A percentile compares a stretch with the other conserved stretches of the same genome.
Evolutionary conservation across 2,329 filamentous ascomycete species (phyloP).

Genomic region (Neonectria hederae): DNA sequence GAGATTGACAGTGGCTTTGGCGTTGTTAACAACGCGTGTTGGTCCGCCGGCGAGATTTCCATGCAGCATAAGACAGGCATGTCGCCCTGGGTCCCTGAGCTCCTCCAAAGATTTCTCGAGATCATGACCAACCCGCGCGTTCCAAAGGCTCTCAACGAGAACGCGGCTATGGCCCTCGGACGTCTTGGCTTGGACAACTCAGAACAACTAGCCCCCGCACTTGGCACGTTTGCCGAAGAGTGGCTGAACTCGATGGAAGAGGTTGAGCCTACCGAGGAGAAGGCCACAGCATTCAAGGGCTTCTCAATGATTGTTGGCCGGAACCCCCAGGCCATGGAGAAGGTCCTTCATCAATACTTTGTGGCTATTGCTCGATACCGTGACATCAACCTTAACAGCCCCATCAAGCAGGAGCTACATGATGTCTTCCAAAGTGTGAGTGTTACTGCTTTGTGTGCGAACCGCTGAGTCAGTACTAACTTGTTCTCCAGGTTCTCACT

Average conservation of each 20-base stretch:
- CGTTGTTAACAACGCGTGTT: slow-evolving; percentile 98
- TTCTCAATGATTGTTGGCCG: slow-evolving; percentile 85
- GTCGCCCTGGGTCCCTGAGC: slow-evolving; percentile 77
- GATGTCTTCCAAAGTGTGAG: slow-evolving; percentile 81
- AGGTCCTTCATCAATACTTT: slow-evolving; percentile 83
- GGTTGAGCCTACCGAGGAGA: slow-evolving; percentile 90
- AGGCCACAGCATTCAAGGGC: slow-evolving; percentile 90
- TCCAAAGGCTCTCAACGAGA: slow-evolving; percentile 88
- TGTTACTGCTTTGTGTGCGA: slow-evolving; percentile 5
- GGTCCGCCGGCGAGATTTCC: slow-evolving; percentile 93
- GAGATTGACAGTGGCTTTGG: slow-evolving; percentile 87
- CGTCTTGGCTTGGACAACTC: slow-evolving; percentile 84
- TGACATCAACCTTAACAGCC: slow-evolving; percentile 67
- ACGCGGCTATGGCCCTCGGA: slow-evolving; percentile 92
- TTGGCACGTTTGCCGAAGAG: slow-evolving; percentile 81
- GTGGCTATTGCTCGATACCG: slow-evolving; percentile 82
- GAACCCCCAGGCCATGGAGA: slow-evolving; percentile 94
- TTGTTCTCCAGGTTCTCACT: slow-evolving; percentile 55
- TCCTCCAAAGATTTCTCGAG: slow-evolving; percentile 80
- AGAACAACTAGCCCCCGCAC: slow-evolving; percentile 78
- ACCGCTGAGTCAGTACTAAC: slow-evolving; percentile 13
- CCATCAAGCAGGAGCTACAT: slow-evolving; percentile 72
- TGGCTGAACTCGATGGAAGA: slow-evolving; percentile 86
- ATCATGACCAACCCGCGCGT: slow-evolving; percentile 89
- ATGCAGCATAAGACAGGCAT: slow-evolving; percentile 80